phyloP scores from a whole-genome alignment of 2,329 filamentous ascomycete genomes.

The Diaporthe sp. region DNA sequence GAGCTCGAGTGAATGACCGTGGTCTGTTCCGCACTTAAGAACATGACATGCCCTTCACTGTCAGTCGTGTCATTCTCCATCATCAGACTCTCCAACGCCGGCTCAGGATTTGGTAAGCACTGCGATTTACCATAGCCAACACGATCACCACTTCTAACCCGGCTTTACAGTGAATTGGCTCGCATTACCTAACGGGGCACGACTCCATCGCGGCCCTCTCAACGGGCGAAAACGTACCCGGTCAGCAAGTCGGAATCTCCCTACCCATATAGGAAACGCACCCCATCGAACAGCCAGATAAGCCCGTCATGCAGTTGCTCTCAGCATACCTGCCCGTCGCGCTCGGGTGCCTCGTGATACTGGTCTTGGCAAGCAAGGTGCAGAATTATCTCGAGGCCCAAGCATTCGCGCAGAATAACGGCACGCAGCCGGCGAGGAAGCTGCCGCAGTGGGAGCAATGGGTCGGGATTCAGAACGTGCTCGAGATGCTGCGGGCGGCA shows the following conservation, averaged over 20 bases:
- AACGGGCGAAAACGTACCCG: neutral
- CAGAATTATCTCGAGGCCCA: constrained; percentile 10
- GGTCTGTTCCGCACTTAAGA: neutral
- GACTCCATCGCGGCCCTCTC: neutral
- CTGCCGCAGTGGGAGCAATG: constrained; percentile 27
- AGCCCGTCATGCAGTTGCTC: constrained; percentile 23
- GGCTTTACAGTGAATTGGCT: constrained; percentile 12
- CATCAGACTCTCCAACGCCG: neutral
- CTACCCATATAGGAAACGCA: constrained; percentile 9
- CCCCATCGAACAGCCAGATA: neutral
- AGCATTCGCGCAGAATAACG: constrained; percentile 14
- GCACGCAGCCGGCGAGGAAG: constrained; percentile 16
- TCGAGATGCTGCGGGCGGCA: constrained; percentile 21
- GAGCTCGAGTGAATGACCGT: constrained; percentile 10
- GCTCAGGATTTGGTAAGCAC: constrained; percentile 9
- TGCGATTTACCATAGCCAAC: neutral
- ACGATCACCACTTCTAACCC: constrained; percentile 7
- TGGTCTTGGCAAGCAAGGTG: constrained; percentile 23
- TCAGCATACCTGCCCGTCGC: constrained; percentile 19
- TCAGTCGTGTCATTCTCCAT: constrained; percentile 22
- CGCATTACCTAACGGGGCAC: constrained; percentile 6
- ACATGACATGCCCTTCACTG: constrained; percentile 25
- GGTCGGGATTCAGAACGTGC: constrained; percentile 24
- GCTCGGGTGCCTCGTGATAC: constrained; percentile 1
- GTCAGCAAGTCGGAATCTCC: constrained; percentile 1